Percentiles rank a stretch among this genome's conserved stretches.
phyloP scores from a whole-genome alignment of 1,139 yeast genomes.

The Arxiozyma bovina region DNA sequence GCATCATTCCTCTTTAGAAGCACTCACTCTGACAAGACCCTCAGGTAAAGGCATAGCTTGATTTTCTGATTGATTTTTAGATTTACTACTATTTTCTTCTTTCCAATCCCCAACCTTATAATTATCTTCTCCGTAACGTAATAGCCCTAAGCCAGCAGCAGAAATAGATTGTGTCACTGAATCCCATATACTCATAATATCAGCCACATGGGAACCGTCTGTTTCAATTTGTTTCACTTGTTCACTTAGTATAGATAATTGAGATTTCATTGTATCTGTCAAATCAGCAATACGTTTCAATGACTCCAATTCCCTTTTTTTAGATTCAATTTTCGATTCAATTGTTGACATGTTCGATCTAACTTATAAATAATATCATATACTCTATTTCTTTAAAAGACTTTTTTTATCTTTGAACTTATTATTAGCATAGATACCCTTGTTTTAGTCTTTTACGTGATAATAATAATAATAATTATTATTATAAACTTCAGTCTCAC shows the following conservation, averaged over 20 bases:
- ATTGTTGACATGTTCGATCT: not conserved
- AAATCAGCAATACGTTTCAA: constrained; percentile 22
- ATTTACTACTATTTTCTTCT: not conserved
- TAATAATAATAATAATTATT: too few species aligned
- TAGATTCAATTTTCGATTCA: constrained; percentile 9
- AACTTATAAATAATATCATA: too few species aligned
- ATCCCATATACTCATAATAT: constrained; percentile 28
- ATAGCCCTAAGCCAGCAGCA: constrained; percentile 27
- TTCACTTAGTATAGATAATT: constrained; percentile 22
- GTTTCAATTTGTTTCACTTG: constrained; percentile 23
- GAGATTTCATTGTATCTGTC: constrained; percentile 24
- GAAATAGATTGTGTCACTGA: constrained; percentile 27
- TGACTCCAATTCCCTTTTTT: constrained; percentile 23
- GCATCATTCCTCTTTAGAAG: not conserved
- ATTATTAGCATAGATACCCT: too few species aligned
- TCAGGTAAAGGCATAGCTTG: constrained; percentile 3
- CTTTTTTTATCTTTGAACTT: not conserved
- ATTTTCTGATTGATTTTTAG: not conserved
- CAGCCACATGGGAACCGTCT: constrained; percentile 23
- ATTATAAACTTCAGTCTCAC: not conserved
- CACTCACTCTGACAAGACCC: constrained; percentile 7
- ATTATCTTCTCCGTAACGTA: constrained; percentile 28
- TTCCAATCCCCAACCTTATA: constrained; percentile 22
- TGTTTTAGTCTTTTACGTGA: too few species aligned
- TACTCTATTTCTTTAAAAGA: too few species aligned